phyloP scores from a whole-genome alignment of 257 asterid species.

The Scutellaria baicalensis region DNA sequence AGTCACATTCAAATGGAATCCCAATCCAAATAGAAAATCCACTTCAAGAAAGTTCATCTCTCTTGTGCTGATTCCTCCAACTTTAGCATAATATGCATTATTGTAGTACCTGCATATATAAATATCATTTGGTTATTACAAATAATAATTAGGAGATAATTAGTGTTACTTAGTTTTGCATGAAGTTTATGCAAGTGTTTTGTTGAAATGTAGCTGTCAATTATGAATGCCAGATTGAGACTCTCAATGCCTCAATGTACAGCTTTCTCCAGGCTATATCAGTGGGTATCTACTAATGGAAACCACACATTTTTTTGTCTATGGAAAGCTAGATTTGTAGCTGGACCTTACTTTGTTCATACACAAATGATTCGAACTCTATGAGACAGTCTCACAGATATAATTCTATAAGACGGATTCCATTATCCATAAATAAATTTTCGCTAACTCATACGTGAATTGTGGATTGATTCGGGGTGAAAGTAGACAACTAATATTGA shows the following conservation, averaged over 20 bases:
- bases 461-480: too few relatives aligned
- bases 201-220: constrained; percentile 31
- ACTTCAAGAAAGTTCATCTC: constrained; percentile 86
- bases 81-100: constrained; percentile 82
- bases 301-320: too few relatives aligned
- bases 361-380: too few relatives aligned
- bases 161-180: too few relatives aligned
- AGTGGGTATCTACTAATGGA: background rate
- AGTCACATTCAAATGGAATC: constrained; percentile 81
- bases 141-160: background rate
- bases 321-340: too few relatives aligned
- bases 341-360: background rate
- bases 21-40: constrained; percentile 76
- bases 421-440: too few relatives aligned
- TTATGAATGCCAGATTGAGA: constrained; percentile 22
- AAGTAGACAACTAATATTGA: too few relatives aligned
- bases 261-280: background rate
- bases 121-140: too few relatives aligned
- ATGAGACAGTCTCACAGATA: too few relatives aligned
- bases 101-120: constrained; percentile 61
- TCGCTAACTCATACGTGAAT: too few relatives aligned
- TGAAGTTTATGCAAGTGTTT: background rate
- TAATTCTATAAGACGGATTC: too few relatives aligned
- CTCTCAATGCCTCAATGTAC: too few relatives aligned
- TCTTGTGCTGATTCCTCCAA: constrained; percentile 77